These are phyloP conservation scores for Malus asiatica DNA, from an alignment of 306 rosid species.

Conservation along the genomic window DNA sequence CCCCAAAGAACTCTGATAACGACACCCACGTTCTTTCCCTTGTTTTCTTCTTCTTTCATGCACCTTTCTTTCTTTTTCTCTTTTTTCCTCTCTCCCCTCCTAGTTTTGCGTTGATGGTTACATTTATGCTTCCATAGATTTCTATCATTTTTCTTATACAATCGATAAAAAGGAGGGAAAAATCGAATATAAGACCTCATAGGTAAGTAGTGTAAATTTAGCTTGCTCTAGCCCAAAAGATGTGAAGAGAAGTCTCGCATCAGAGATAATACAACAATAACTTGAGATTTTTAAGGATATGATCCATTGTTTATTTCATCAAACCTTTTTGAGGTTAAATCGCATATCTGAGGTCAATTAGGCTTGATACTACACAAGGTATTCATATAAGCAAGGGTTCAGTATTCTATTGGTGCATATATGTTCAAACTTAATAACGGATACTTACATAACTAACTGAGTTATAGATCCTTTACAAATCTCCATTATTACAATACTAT, in stretches of 20 bases:
- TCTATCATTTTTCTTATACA: neutral
- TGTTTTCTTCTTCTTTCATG: neutral
- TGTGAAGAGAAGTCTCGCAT: neutral
- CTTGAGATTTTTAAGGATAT: neutral
- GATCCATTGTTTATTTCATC: neutral
- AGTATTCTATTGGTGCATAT: neutral
- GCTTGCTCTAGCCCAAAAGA: neutral
- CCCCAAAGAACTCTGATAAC: slow-evolving; percentile 22
- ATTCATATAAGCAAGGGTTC: neutral
- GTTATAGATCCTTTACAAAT: too few species aligned
- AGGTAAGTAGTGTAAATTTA: neutral
- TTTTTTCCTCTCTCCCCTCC: neutral
- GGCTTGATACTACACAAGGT: neutral
- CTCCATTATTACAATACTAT: too few species aligned
- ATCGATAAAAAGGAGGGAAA: too few species aligned
- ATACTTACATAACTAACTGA: too few species aligned
- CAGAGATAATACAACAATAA: neutral
- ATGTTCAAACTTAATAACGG: neutral
- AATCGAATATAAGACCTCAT: neutral
- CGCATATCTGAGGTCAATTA: neutral
- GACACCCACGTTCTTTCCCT: slow-evolving; percentile 32
- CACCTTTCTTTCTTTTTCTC: neutral
- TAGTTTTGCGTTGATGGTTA: neutral
- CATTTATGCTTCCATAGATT: neutral
- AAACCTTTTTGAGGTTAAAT: too few species aligned